Evolutionary conservation across 805 yeast genomes (phyloP), one percentile per base, ranked within the genome.

Genomic region (Metschnikowia santaceciliae): DNA sequence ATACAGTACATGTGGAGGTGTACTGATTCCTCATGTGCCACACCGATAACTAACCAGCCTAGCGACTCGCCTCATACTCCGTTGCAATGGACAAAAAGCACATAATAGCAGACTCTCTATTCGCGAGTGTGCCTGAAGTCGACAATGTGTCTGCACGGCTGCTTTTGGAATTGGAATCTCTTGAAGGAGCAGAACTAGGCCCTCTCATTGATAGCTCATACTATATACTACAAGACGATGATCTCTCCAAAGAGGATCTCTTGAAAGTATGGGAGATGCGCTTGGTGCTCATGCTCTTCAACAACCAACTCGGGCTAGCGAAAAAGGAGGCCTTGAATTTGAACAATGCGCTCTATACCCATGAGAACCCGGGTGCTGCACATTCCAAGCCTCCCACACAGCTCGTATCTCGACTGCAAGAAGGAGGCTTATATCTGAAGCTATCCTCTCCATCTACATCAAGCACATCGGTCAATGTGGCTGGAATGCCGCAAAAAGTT

Each of bases 311-410:
- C 14, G 50, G 53, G 3, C 45, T 49, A 6, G 77, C 77, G 4
- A 69, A 66, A 51, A 55, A 59, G 22, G 78, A 74, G 52, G 76
- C 75, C 4, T 60, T 69, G 39, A 63, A 61, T 44, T 53, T 74
- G 45, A 73, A 71, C 52, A 70, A 72, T 50, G 60, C 65, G 8
- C 58, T 73, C 30, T 73, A 69, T 52, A 47, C 63, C 36, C 51
- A 54, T 20, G 78, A 73, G 49, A 67, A 65, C 52, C 59, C 59
- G 2, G 43, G 42, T 33, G 42, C 51, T 8, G 34, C 14, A n/a
- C 42, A 11, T 15, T 20, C 46, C 15, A 14, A 33, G 11, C n/a
- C 41, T 8, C 43, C 44, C 38, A 30, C 39, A 32, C 37, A 15
- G 19, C 44, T 30, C 13, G 3, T 23, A 7, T 32, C 30, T 15